Conservation (phyloP, 495 filamentous ascomycete species). For the Penicillium arizonense region DNA sequence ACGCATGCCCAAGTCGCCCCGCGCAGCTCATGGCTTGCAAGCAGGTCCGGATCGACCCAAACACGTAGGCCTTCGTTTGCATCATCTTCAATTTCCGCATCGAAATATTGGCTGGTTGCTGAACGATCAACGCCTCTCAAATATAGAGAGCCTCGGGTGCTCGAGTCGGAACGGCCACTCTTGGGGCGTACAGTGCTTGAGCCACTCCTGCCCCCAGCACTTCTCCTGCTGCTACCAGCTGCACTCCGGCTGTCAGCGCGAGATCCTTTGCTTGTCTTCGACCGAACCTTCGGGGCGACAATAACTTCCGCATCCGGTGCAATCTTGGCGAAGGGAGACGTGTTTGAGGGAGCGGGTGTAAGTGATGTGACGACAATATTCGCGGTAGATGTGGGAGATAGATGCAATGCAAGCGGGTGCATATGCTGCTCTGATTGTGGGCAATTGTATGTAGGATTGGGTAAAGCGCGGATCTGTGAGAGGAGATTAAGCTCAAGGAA, state of each 20-base stretch:
- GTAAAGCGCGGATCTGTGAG: slow-evolving; percentile 87
- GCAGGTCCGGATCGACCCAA: slow-evolving; percentile 79
- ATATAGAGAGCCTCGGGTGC: slow-evolving; percentile 63
- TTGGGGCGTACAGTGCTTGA: slow-evolving; percentile 64
- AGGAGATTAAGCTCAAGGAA: slow-evolving; percentile 93
- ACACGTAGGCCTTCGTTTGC: slow-evolving; percentile 65
- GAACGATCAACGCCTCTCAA: slow-evolving; percentile 73
- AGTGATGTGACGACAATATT: slow-evolving; percentile 83
- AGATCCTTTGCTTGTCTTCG: slow-evolving; percentile 53
- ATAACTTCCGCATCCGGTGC: slow-evolving; percentile 93
- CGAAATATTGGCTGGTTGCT: slow-evolving; percentile 69
- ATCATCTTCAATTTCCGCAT: slow-evolving; percentile 50
- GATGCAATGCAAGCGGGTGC: slow-evolving; percentile 87
- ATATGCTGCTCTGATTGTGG: slow-evolving; percentile 45
- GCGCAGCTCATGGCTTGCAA: slow-evolving; percentile 65
- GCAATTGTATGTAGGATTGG: slow-evolving; percentile 69
- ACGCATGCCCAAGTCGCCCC: slow-evolving; percentile 72
- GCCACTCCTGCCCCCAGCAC: slow-evolving; percentile 67
- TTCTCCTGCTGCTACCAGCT: slow-evolving; percentile 65
- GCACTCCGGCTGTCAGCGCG: slow-evolving; percentile 66
- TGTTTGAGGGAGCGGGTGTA: slow-evolving; percentile 63
- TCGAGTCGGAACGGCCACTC: slow-evolving; percentile 54
- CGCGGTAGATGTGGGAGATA: slow-evolving; percentile 93
- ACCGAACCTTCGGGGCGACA: slow-evolving; percentile 86
- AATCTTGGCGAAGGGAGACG: slow-evolving; percentile 84